phyloP scores from a whole-genome alignment of 2,329 filamentous ascomycete genomes.

The Metarhizium anisopliae region DNA sequence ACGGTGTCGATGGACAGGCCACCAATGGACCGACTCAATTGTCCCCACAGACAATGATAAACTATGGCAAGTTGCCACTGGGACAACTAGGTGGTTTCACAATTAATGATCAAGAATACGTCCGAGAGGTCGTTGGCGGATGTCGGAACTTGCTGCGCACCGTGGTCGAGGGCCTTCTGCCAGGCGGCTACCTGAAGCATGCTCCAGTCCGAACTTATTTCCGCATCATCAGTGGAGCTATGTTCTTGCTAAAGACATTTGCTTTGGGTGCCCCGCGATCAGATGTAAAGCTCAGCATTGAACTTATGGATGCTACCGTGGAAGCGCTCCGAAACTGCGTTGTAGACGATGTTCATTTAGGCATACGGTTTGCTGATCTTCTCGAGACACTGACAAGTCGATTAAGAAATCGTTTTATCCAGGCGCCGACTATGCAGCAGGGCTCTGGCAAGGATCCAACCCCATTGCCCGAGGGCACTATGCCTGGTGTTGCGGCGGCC shows the following conservation, averaged over 20 bases:
- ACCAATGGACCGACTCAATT: constrained; percentile 24
- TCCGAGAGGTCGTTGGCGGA: constrained; percentile 68
- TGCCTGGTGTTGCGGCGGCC: not conserved
- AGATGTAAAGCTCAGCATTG: constrained; percentile 67
- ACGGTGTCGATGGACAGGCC: constrained; percentile 23
- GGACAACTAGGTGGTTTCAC: constrained; percentile 56
- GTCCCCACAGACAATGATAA: constrained; percentile 56
- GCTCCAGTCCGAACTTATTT: constrained; percentile 80
- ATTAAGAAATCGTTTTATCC: constrained; percentile 66
- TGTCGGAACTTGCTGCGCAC: constrained; percentile 68
- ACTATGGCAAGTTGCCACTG: constrained; percentile 54
- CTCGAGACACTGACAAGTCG: constrained; percentile 70
- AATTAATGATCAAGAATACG: constrained; percentile 60
- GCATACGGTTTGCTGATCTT: constrained; percentile 75
- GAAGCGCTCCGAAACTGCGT: constrained; percentile 67
- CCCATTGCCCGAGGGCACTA: constrained; percentile 25
- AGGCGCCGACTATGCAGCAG: constrained; percentile 41
- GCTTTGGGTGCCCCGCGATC: constrained; percentile 70
- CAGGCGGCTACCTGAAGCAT: constrained; percentile 69
- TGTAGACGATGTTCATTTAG: constrained; percentile 77
- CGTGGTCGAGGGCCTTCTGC: constrained; percentile 68
- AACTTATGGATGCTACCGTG: constrained; percentile 66
- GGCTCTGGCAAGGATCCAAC: constrained; percentile 32
- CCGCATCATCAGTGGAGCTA: constrained; percentile 75
- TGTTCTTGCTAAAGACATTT: constrained; percentile 80